Evolutionary conservation across 108 stramenopile genomes (phyloP).

Genomic region (Cyclostephanos invisitatus): DNA sequence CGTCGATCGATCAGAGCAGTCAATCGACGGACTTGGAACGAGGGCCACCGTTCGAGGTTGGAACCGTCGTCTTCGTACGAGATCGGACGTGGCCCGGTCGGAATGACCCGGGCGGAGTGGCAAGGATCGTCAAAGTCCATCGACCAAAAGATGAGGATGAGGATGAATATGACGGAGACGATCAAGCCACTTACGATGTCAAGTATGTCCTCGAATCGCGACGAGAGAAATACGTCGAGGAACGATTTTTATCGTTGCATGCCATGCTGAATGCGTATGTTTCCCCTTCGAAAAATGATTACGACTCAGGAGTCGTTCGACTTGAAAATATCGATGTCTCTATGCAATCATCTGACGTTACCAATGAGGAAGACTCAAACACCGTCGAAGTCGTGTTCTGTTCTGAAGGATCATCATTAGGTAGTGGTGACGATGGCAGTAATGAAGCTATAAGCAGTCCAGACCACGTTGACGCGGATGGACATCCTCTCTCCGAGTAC

Average conservation of each 20-base stretch:
- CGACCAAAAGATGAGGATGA: not conserved
- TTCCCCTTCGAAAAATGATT: slow-evolving; percentile 11
- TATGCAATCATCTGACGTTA: not conserved
- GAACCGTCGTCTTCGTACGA: slow-evolving; percentile 66
- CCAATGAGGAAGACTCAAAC: not conserved
- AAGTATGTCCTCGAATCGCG: slow-evolving; percentile 10
- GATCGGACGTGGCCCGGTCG: slow-evolving; percentile 79
- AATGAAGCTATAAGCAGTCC: not conserved
- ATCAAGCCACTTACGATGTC: slow-evolving; percentile 15
- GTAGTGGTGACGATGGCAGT: not conserved
- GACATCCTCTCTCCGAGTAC: slow-evolving; percentile 31
- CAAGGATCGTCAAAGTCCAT: slow-evolving; percentile 20
- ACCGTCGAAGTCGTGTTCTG: not conserved
- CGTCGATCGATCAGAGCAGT: not conserved
- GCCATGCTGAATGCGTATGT: slow-evolving; percentile 8
- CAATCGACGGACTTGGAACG: not conserved
- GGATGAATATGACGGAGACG: not conserved
- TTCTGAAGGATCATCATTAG: not conserved
- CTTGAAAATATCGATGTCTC: not conserved
- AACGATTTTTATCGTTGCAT: slow-evolving; percentile 17
- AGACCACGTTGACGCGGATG: slow-evolving; percentile 10
- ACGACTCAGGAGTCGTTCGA: not conserved
- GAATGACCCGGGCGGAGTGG: slow-evolving; percentile 70
- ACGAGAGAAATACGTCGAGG: slow-evolving; percentile 13
- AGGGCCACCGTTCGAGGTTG: slow-evolving; percentile 35